A percentile compares a stretch with the other conserved stretches of the same genome.
Evolutionary conservation across 108 stramenopile genomes (phyloP).

Genomic region (Cyclotella sp.): DNA sequence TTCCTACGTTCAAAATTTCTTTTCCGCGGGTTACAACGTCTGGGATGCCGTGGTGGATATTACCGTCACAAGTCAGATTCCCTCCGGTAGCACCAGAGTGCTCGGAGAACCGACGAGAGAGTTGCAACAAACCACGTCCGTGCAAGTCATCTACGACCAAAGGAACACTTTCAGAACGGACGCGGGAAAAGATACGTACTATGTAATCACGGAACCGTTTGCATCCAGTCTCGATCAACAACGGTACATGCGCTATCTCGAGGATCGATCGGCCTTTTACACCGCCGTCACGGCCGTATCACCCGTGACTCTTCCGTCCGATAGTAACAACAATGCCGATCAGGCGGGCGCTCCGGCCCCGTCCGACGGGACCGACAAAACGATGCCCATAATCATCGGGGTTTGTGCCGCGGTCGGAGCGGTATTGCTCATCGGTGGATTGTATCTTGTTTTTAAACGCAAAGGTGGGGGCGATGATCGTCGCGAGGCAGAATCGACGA

Average conservation of each 20-base stretch:
- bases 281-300: neutral
- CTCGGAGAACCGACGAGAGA: neutral
- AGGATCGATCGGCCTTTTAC: conserved; percentile 6
- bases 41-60: conserved; percentile 14
- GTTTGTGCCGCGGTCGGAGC: neutral
- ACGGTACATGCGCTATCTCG: conserved; percentile 4
- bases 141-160: conserved; percentile 17
- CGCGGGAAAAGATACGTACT: neutral
- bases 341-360: neutral
- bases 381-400: neutral
- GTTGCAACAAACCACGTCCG: neutral
- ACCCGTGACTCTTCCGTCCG: neutral
- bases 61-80: neutral
- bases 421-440: neutral
- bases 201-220: neutral
- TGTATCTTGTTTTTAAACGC: neutral
- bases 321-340: neutral
- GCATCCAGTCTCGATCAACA: neutral
- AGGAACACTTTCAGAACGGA: conserved; percentile 14
- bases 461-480: neutral
- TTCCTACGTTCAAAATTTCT: conserved; percentile 10
- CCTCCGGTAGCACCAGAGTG: neutral
- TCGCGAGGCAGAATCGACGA: neutral
- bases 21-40: neutral
- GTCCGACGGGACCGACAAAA: neutral